Percentiles rank a stretch among this genome's conserved stretches.
Conservation (phyloP, 345 rosid genomes). For the Camelina sativa region DNA sequence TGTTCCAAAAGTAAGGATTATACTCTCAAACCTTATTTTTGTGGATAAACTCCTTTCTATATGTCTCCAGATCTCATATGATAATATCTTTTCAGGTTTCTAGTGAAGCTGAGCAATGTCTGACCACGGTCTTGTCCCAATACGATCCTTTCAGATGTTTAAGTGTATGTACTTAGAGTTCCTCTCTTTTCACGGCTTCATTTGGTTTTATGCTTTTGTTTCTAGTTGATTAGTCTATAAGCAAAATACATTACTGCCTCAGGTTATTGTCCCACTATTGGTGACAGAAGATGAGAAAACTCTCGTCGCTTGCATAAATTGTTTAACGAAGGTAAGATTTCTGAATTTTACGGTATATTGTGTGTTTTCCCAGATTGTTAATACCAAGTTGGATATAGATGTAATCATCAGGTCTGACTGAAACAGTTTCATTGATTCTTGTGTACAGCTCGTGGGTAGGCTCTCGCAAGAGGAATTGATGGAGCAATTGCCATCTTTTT, state of each 20-base stretch:
- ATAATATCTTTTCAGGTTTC: constrained; percentile 59
- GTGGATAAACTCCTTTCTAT: constrained; percentile 7
- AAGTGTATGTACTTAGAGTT: constrained; percentile 61
- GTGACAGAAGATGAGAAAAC: constrained; percentile 95
- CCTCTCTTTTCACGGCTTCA: constrained; percentile 18
- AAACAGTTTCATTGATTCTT: constrained; percentile 15
- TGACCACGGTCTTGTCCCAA: constrained; percentile 72
- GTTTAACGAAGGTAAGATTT: constrained; percentile 86
- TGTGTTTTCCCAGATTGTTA: not conserved
- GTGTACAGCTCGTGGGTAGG: constrained; percentile 84
- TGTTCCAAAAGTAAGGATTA: constrained; percentile 65
- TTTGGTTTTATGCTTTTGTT: constrained; percentile 22
- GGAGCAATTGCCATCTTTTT: constrained; percentile 81
- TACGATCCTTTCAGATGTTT: constrained; percentile 98
- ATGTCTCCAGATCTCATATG: constrained; percentile 30
- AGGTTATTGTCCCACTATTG: constrained; percentile 89
- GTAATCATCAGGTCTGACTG: constrained; percentile 6
- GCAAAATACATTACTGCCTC: constrained; percentile 39
- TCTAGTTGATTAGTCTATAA: constrained; percentile 7
- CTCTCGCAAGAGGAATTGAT: constrained; percentile 88
- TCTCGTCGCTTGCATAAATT: constrained; percentile 85
- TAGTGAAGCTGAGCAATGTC: constrained; percentile 89
- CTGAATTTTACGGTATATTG: not conserved
- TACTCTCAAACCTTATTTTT: constrained; percentile 14
- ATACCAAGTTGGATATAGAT: not conserved